Evolutionary conservation across 805 yeast species (phyloP).

Genomic region (Lachancea quebecensis): DNA sequence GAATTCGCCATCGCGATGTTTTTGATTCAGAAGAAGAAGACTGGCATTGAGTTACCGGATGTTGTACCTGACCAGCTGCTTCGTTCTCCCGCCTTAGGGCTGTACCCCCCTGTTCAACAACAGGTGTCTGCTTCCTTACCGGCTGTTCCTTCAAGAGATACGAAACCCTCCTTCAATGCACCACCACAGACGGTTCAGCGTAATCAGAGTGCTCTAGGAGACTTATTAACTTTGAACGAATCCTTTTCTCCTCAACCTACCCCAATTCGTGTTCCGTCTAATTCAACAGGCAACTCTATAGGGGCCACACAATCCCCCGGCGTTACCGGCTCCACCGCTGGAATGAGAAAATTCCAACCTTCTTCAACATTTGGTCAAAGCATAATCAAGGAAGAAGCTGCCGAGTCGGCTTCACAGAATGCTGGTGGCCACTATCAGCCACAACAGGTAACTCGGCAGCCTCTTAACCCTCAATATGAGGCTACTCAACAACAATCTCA

Average conservation of each 20-base stretch:
- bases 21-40: conserved; percentile 74
- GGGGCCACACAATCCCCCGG: conserved; percentile 8
- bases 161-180: conserved; percentile 29
- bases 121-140: conserved; percentile 14
- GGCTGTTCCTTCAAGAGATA: conserved; percentile 33
- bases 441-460: background rate
- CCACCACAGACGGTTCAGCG: conserved; percentile 17
- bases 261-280: conserved; percentile 17
- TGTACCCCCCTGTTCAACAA: conserved; percentile 15
- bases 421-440: conserved; percentile 10
- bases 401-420: conserved; percentile 20
- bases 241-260: conserved; percentile 38
- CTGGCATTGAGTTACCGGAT: conserved; percentile 73
- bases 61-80: conserved; percentile 64
- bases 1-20: conserved; percentile 95
- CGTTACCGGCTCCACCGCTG: conserved; percentile 27
- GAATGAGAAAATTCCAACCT: conserved; percentile 57
- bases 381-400: conserved; percentile 36
- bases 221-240: conserved; percentile 53
- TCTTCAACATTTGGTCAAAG: conserved; percentile 81
- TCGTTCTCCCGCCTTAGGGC: conserved; percentile 30
- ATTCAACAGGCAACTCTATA: conserved; percentile 15
- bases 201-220: conserved; percentile 51
- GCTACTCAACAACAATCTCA: too few relatives aligned
- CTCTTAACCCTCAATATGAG: background rate